phyloP scores from a whole-genome alignment of 371 early-diverging fungal genomes.

The Actinomucor elegans region DNA sequence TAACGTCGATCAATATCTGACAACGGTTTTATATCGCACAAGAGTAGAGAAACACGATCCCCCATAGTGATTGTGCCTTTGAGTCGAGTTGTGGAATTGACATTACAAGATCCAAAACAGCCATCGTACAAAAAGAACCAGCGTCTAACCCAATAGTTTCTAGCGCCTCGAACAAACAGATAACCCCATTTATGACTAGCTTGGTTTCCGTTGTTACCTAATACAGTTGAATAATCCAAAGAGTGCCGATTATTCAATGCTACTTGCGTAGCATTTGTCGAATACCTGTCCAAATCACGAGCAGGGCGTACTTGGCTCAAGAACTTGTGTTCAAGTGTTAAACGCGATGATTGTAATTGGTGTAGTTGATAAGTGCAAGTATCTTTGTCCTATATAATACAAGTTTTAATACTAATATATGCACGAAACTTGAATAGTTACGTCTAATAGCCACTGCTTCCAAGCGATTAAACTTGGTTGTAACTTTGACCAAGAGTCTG shows the following conservation, averaged over 20 bases:
- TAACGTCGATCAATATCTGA: conserved; percentile 63
- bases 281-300: conserved; percentile 32
- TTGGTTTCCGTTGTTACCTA: conserved; percentile 5
- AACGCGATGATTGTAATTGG: conserved; percentile 19
- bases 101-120: conserved; percentile 54
- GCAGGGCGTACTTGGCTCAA: conserved; percentile 36
- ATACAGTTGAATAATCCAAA: conserved; percentile 23
- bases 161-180: conserved; percentile 32
- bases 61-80: conserved; percentile 59
- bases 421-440: conserved; percentile 6
- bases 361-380: conserved; percentile 43
- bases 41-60: conserved; percentile 56
- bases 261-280: conserved; percentile 2
- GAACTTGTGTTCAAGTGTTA: conserved; percentile 30
- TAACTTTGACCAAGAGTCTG: conserved; percentile 39
- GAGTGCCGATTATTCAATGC: conserved; percentile 25
- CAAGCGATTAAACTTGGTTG: conserved; percentile 32
- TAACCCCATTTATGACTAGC: conserved; percentile 43
- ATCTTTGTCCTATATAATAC: conserved; percentile 42
- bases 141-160: conserved; percentile 48
- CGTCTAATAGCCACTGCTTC: conserved; percentile 47
- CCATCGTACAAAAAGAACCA: conserved; percentile 66
- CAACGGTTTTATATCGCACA: conserved; percentile 61
- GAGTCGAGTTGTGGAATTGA: conserved; percentile 34
- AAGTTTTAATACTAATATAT: too few species aligned